Base-by-base conservation (phyloP, 257 asterid species). In the Buddleja alternifolia region DNA sequence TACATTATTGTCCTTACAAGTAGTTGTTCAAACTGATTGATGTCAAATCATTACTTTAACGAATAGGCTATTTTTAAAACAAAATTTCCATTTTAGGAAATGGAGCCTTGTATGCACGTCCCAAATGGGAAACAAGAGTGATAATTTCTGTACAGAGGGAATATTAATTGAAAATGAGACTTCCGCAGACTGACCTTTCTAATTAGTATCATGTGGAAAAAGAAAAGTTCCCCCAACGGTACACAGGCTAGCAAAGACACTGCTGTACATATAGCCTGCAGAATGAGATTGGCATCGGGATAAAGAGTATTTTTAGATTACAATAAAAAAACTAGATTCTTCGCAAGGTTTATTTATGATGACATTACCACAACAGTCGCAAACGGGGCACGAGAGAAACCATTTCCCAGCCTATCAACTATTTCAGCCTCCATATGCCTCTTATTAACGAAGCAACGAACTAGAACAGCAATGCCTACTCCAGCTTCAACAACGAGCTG, bases 211-310 rank as follows among this genome's bases (percentile, higher is more conserved):
- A 87, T 84, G 87, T 94, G 99, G 83, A 94, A 94, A 84, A 91
- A 94, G 93, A 94, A 91, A 75, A 94, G 99, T 78, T 94, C 97
- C 10, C 93, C 92, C 82, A 94, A 82, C 40, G 99, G 99, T 36
- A 94, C 90, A 76, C 94, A 84, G 29, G 99, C 97, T 58, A 94
- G 86, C 67, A 91, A 20, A 39, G 99, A 94, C 73, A 94, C 91
- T 42, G 95, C 90, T 12, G 99, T 86, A 70, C 99, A 94, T 48
- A 94, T 74, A 60, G 85, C 88, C 99, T 94, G 96, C 83, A 78
- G n/a, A 70, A 71, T 44, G 48, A 60, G 46, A 78, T 24, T 32
- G 62, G 19, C 12, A 44, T 20, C 17, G 63, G 66, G 56, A 57
- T 67, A 45, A 70, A 37, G 53, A 55, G 21, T 16, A 21, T 8